Evolutionary conservation across 2,329 filamentous ascomycete species (phyloP).

Genomic region (Trichoderma gracile): DNA sequence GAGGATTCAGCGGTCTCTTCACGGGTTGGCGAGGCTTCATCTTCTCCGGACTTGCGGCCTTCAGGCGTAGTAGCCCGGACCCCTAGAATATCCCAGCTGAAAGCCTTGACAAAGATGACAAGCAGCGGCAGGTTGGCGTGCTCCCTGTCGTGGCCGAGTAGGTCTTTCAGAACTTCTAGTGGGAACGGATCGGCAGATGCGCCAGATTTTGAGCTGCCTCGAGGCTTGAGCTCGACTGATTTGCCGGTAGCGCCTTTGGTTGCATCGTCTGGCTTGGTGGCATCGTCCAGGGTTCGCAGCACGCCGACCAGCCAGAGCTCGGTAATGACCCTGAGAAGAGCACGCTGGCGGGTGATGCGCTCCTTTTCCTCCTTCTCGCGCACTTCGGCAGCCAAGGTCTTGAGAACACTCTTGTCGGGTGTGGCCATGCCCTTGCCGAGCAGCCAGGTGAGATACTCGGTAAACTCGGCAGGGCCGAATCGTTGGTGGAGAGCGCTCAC

Average conservation of each 20-base stretch:
- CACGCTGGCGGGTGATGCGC: conserved; percentile 78
- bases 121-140: conserved; percentile 88
- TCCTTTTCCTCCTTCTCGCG: conserved; percentile 97
- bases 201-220: conserved; percentile 57
- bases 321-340: conserved; percentile 85
- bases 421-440: conserved; percentile 88
- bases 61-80: conserved; percentile 71
- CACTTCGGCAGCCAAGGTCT: conserved; percentile 74
- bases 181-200: conserved; percentile 82
- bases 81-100: conserved; percentile 92
- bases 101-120: conserved; percentile 93
- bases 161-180: conserved; percentile 94
- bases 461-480: conserved; percentile 88
- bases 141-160: conserved; percentile 90
- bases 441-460: conserved; percentile 87
- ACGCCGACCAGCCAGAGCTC: conserved; percentile 95
- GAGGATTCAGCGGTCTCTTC: conserved; percentile 49
- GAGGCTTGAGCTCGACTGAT: conserved; percentile 59
- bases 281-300: conserved; percentile 74
- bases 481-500: conserved; percentile 94
- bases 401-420: conserved; percentile 81
- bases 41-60: conserved; percentile 79
- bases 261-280: conserved; percentile 62
- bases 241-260: conserved; percentile 65
- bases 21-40: conserved; percentile 68